phyloP scores from a whole-genome alignment of 2,329 filamentous ascomycete genomes.

The Apiospora sp. region DNA sequence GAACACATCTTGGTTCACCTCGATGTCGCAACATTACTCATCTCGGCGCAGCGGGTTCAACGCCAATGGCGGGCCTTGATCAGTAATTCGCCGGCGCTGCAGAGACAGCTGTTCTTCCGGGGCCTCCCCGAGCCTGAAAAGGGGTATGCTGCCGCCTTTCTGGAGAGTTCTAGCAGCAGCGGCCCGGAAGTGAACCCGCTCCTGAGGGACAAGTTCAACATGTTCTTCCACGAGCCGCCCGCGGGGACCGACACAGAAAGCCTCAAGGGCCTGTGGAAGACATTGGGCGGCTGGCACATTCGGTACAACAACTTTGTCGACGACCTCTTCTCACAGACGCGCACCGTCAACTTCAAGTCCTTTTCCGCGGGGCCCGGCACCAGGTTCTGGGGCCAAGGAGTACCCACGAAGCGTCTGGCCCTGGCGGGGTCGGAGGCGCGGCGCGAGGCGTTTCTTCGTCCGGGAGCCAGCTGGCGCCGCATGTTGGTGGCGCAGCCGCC shows the following conservation, averaged over 20 bases:
- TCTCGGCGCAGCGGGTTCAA: slow-evolving; percentile 25
- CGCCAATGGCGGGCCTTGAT: slow-evolving; percentile 25
- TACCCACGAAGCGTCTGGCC: no score
- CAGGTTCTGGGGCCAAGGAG: no score
- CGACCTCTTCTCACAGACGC: no score
- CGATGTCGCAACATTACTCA: slow-evolving; percentile 23
- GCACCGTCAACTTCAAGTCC: no score
- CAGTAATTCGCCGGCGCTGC: slow-evolving; percentile 5
- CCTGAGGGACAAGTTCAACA: not conserved
- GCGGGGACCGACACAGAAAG: no score
- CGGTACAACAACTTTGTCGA: no score
- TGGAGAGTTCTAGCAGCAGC: no score
- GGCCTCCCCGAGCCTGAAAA: not conserved
- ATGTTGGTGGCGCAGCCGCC: slow-evolving; percentile 30
- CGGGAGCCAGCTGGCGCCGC: slow-evolving; percentile 16
- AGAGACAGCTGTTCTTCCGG: slow-evolving; percentile 27
- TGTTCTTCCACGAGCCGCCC: not conserved
- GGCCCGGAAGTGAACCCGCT: not conserved
- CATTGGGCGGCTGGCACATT: no score
- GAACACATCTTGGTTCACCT: slow-evolving; percentile 27
- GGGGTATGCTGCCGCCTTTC: no score
- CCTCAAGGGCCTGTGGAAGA: no score
- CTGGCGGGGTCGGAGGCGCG: no score
- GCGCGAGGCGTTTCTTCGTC: not conserved
- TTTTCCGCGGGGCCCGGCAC: no score